Conservation (phyloP, 768 basidiomycete species). For the Candolleomyces efflorescens region DNA sequence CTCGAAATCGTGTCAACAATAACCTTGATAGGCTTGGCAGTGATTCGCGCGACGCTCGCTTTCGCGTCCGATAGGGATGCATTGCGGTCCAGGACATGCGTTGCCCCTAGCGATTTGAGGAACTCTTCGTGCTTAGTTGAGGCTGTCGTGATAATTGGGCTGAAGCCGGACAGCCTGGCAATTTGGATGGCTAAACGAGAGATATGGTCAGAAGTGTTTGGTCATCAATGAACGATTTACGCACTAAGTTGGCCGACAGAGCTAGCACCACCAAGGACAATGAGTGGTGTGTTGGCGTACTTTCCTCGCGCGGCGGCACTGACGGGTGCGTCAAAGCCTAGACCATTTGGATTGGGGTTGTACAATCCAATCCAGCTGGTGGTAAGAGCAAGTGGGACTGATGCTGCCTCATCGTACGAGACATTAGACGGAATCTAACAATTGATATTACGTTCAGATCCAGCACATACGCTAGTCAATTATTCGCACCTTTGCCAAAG, state of each 20-base stretch:
- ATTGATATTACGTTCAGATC: slow-evolving; percentile 27
- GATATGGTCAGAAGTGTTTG: slow-evolving; percentile 31
- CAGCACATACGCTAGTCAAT: slow-evolving; percentile 11
- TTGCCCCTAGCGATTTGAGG: slow-evolving; percentile 31
- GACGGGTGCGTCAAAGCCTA: slow-evolving; percentile 22
- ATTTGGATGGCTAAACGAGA: slow-evolving; percentile 41
- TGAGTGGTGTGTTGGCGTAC: slow-evolving; percentile 26
- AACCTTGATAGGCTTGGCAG: slow-evolving; percentile 15
- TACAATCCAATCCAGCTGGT: slow-evolving; percentile 35
- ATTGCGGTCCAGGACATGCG: slow-evolving; percentile 26
- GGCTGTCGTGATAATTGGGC: slow-evolving; percentile 36
- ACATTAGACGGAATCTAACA: slow-evolving; percentile 30
- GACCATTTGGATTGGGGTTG: slow-evolving; percentile 17
- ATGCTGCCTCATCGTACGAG: slow-evolving; percentile 34
- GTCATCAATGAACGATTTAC: slow-evolving; percentile 8
- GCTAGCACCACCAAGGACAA: slow-evolving; percentile 24
- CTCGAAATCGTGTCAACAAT: slow-evolving; percentile 23
- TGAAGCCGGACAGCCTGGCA: slow-evolving; percentile 31
- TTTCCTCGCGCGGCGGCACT: slow-evolving; percentile 18
- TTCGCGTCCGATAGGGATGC: slow-evolving; percentile 10
- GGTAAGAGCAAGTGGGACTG: slow-evolving; percentile 34
- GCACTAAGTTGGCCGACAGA: slow-evolving; percentile 25
- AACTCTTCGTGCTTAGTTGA: slow-evolving; percentile 22
- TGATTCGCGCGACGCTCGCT: slow-evolving; percentile 19
- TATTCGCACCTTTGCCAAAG: slow-evolving; percentile 32